Percentiles rank a stretch among this genome's conserved stretches.
Conservation (phyloP, 768 basidiomycete species). For the Serpula lacrymans region DNA sequence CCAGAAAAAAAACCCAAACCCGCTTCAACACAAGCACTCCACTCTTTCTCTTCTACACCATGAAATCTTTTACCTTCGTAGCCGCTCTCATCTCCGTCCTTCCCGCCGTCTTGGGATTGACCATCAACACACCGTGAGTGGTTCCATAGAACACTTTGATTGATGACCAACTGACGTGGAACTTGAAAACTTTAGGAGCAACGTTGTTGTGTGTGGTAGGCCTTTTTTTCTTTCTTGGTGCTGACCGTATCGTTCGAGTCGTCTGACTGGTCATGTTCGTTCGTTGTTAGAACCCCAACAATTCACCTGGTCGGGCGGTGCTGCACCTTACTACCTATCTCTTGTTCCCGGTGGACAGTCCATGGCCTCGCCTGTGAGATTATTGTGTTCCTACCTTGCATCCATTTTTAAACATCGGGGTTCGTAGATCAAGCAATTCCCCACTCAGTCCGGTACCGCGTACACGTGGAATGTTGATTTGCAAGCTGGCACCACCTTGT, state of each 20-base stretch:
- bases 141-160: not conserved
- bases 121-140: slow-evolving; percentile 70
- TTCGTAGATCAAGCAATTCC: slow-evolving; percentile 52
- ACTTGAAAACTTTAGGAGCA: slow-evolving; percentile 23
- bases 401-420: slow-evolving; percentile 12
- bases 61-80: slow-evolving; percentile 33
- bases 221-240: not conserved
- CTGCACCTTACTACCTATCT: slow-evolving; percentile 54
- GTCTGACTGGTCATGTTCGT: slow-evolving; percentile 5
- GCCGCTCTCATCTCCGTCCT: slow-evolving; percentile 26
- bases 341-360: slow-evolving; percentile 59
- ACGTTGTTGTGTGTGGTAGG: slow-evolving; percentile 51
- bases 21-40: slow-evolving; percentile 7
- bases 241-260: not conserved
- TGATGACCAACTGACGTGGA: not conserved
- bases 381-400: slow-evolving; percentile 8
- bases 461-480: slow-evolving; percentile 59
- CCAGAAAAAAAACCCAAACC: slow-evolving; percentile 6
- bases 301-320: slow-evolving; percentile 51
- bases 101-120: slow-evolving; percentile 41
- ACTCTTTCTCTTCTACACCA: slow-evolving; percentile 22
- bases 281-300: slow-evolving; percentile 51
- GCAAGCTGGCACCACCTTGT: slow-evolving; percentile 44
- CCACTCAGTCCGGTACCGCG: slow-evolving; percentile 36
- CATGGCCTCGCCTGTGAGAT: slow-evolving; percentile 47